These are phyloP conservation scores for Aquanectria penicillioides DNA, from an alignment of 2,329 filamentous ascomycete genomes.

Conservation along the genomic window DNA sequence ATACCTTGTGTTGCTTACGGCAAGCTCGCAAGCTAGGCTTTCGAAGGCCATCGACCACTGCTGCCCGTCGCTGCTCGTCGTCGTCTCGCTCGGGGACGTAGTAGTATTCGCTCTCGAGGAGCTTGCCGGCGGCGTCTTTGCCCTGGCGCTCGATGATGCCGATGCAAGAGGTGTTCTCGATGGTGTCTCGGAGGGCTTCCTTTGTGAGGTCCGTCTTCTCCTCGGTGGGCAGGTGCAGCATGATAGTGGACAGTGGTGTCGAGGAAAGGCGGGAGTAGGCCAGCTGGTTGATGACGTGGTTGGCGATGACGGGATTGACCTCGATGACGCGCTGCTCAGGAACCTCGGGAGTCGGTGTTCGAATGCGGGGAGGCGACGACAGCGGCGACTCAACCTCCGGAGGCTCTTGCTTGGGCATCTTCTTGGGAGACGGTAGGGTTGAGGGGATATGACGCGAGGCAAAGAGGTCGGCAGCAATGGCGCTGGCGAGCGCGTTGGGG, in stretches of 20 bases:
- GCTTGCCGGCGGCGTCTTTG: constrained; percentile 94
- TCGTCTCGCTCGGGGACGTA: constrained; percentile 89
- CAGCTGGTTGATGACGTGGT: constrained; percentile 94
- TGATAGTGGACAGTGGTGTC: constrained; percentile 87
- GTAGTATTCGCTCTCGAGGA: constrained; percentile 96
- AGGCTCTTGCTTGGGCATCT: constrained; percentile 20
- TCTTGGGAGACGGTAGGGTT: constrained; percentile 36
- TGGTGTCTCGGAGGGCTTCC: constrained; percentile 73
- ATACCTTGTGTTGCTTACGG: constrained; percentile 96
- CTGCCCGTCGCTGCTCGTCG: constrained; percentile 80
- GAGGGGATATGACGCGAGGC: constrained; percentile 37
- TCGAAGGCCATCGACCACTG: constrained; percentile 85
- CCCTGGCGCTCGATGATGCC: constrained; percentile 90
- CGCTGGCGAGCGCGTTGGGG: constrained; percentile 28
- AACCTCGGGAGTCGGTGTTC: constrained; percentile 33
- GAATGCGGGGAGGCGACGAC: constrained; percentile 37
- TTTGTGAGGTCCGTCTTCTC: constrained; percentile 69
- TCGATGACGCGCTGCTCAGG: constrained; percentile 42
- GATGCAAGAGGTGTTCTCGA: constrained; percentile 81
- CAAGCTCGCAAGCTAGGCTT: constrained; percentile 91
- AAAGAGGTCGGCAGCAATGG: constrained; percentile 38
- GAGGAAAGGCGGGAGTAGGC: constrained; percentile 94
- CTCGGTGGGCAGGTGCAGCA: constrained; percentile 82
- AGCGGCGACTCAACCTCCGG: constrained; percentile 39
- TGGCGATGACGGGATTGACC: constrained; percentile 65